A percentile compares a stretch with the other conserved stretches of the same genome.
Evolutionary conservation across 148 eudicot species (phyloP).

Genomic region (Rhododendron ferrugineum): DNA sequence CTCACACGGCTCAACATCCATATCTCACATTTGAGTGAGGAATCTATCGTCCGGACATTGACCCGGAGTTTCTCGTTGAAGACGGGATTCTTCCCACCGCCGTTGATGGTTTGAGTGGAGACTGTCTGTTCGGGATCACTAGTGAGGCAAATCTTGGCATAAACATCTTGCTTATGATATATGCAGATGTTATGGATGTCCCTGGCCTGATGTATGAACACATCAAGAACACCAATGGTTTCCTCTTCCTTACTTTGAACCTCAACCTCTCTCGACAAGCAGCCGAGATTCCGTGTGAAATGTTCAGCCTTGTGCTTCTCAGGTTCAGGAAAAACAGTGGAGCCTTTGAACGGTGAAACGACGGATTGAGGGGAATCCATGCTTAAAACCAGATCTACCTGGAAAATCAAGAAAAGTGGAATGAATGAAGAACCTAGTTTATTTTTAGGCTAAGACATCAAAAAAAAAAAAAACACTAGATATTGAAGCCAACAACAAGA

Average conservation of each 20-base stretch:
- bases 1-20: conserved; percentile 93
- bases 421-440: conserved; percentile 5
- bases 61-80: conserved; percentile 55
- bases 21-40: conserved; percentile 77
- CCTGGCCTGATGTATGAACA: conserved; percentile 79
- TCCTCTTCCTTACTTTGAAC: conserved; percentile 16
- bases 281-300: conserved; percentile 8
- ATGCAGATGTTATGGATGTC: conserved; percentile 91
- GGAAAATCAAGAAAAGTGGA: conserved; percentile 9
- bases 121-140: conserved; percentile 65
- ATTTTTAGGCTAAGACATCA: background rate
- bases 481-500: background rate
- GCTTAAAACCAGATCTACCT: conserved; percentile 24
- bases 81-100: conserved; percentile 80
- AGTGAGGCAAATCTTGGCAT: conserved; percentile 78
- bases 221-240: conserved; percentile 57
- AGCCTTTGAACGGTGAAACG: conserved; percentile 62
- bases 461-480: conserved; percentile 11
- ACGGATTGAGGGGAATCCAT: conserved; percentile 82
- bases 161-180: conserved; percentile 90
- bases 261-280: background rate
- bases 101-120: conserved; percentile 70
- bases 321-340: conserved; percentile 40
- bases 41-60: conserved; percentile 41
- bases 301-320: conserved; percentile 43